phyloP scores from a whole-genome alignment of 2,329 filamentous ascomycete species.

The Trichoderma breve region DNA sequence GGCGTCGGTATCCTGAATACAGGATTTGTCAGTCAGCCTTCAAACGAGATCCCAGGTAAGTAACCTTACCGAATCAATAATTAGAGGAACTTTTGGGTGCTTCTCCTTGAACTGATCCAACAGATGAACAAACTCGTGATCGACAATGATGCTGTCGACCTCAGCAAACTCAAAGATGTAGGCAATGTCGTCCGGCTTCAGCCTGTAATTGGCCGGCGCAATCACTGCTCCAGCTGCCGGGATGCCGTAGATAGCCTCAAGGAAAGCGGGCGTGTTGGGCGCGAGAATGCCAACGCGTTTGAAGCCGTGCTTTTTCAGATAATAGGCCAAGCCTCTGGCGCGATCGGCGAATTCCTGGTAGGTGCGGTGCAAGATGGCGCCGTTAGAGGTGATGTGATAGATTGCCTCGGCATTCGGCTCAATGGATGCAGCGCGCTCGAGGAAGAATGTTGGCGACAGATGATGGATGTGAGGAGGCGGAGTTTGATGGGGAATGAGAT shows the following conservation, averaged over 20 bases:
- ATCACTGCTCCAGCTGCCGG: constrained; percentile 76
- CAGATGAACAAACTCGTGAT: constrained; percentile 72
- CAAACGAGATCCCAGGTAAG: not conserved
- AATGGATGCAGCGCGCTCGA: constrained; percentile 81
- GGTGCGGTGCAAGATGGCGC: constrained; percentile 67
- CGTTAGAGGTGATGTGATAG: constrained; percentile 79
- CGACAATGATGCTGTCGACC: constrained; percentile 82
- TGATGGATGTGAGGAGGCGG: constrained; percentile 64
- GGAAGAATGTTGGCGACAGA: constrained; percentile 82
- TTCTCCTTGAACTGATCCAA: constrained; percentile 63
- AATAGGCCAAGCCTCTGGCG: constrained; percentile 84
- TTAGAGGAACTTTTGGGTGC: constrained; percentile 64
- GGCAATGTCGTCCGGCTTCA: constrained; percentile 80
- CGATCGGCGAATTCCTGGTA: constrained; percentile 85
- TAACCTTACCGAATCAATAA: constrained; percentile 63
- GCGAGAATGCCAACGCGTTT: constrained; percentile 80
- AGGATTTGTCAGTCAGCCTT: not conserved
- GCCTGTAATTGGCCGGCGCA: constrained; percentile 61
- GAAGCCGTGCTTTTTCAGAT: constrained; percentile 69
- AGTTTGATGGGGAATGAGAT: constrained; percentile 41
- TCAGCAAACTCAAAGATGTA: constrained; percentile 91
- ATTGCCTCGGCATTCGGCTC: constrained; percentile 84
- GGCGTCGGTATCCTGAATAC: constrained; percentile 70
- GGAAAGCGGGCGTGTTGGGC: constrained; percentile 91
- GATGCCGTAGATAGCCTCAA: constrained; percentile 87